Evolutionary conservation across 257 asterid species (phyloP), one percentile per base, ranked within the genome.

Genomic region (Fraxinus pennsylvanica): DNA sequence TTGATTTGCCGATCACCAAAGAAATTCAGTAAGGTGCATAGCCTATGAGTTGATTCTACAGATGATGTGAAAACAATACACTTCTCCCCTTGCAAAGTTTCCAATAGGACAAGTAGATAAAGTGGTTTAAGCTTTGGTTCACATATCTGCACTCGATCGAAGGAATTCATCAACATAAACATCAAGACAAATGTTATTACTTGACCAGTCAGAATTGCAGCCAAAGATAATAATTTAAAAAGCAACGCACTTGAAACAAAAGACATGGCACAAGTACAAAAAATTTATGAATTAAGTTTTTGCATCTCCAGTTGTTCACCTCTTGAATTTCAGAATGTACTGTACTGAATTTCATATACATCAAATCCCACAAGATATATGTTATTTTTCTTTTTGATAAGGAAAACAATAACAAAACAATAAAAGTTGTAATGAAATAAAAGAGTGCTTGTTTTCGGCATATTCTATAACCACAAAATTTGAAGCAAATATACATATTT

Each of bases 1-100:
- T 86, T 87, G 72, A 94, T 74, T 82, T 88, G 81, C 76, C 88
- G 84, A 85, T 85, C 89, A 68, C 76, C 89, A 75, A 92, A 90
- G 81, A 83, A 91, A 76, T 87, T 90, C 72, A 94, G 86, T 75
- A 90, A 81, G 61, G 89, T 86, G 86, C 96, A 90, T 74, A 94
- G 81, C 67, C 97, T 87, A 85, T 91, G 97, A 80, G 96, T 89
- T 63, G 94, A 88, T 85, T 92, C 97, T 32, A 94, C 95, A 1
- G 98, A 94, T 75, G 94, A 87, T 59, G 97, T 92, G 92, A 94
- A 92, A 83, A 94, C 91, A 78, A 94, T 94, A 81, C 92, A 85
- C 82, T 94, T 92, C 81, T 94, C 95, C 80, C 88, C 89, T 81
- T 81, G 87, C 86, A 94, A 76, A 73, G 81, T 83, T 84, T 87